Base-by-base conservation (phyloP, 116 monocot genomes). In the Cymodocea nodosa region DNA sequence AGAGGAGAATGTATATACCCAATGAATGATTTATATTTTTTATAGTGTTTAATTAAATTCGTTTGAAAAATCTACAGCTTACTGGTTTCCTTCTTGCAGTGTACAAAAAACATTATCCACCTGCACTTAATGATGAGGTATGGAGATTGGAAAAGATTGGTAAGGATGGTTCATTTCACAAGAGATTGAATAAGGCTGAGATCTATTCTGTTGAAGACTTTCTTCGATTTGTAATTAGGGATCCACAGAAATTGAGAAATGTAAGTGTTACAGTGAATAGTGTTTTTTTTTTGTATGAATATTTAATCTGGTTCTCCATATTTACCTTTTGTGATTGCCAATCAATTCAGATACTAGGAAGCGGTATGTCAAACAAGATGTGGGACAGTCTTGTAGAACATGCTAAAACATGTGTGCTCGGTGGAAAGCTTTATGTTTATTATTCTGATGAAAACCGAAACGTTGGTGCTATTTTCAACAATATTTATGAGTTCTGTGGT, bases 341-440 rank as follows among this genome's bases (percentile, higher is more conserved):
- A 39, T 64, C n/a, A 52, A 53, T 67, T 34, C 50, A 98, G 92
- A 89, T 98, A 56, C 88, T 98, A 48, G 98, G 98, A 53, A 84
- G 86, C 74, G 86, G 89, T 57, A 92, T 98, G 98, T 98, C 98
- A 57, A 98, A 84, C 70, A 92, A 77, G 72, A 98, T 98, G 98
- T 98, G 98, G 98, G 98, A 98, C n/a, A 78, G 72, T 71, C 89
- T 98, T 61, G 82, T 92, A 9, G 98, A 98, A 71, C 98, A 98
- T 79, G 84, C 92, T 1, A 98, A 98, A 65, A 98, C 98, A 36
- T 91, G 92, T 61, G 82, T 84, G 16, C 59, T 97, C 44, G 79
- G 84, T 75, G 91, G 84, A 58, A 97, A 90, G 69, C 76, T 83
- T 65, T 97, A 88, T 77, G 73, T 97, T 48, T 94, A 66, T 59